Percentiles rank a stretch among this genome's conserved stretches.
These are phyloP conservation scores for Toxoplasma gondii DNA, from an alignment of 169 alveolate genomes.

Conservation along the genomic window DNA sequence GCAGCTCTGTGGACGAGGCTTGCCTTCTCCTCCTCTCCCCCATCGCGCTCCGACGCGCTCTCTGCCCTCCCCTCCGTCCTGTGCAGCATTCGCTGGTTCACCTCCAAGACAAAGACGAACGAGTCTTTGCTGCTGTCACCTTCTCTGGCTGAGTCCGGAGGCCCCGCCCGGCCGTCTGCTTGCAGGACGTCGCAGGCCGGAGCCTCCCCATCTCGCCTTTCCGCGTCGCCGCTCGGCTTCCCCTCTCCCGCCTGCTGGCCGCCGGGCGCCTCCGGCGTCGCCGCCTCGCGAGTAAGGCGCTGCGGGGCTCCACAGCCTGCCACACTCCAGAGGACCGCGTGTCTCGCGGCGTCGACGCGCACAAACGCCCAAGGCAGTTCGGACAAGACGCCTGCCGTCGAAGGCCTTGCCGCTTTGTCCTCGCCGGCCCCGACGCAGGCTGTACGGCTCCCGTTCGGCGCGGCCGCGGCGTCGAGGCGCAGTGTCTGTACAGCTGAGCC, in stretches of 20 bases:
- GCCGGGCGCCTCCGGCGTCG: neutral
- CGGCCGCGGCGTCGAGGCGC: slow-evolving; percentile 11
- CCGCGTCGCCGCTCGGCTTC: neutral
- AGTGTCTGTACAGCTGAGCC: slow-evolving; percentile 22
- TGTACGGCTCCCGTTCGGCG: neutral
- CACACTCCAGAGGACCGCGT: neutral
- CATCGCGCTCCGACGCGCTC: neutral
- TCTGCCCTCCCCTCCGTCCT: neutral
- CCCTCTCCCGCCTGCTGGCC: neutral
- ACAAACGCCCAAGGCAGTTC: slow-evolving; percentile 33
- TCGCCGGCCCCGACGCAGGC: neutral
- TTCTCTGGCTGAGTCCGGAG: neutral
- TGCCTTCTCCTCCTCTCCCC: neutral
- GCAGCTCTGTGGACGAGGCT: neutral
- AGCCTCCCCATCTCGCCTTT: neutral
- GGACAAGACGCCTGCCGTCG: neutral
- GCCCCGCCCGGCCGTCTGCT: neutral
- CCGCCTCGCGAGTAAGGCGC: too few relatives aligned
- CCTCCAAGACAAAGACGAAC: neutral
- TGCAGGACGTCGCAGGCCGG: neutral
- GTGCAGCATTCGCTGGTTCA: neutral
- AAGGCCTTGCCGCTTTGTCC: too few relatives aligned
- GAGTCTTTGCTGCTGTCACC: neutral
- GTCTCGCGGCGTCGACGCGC: slow-evolving; percentile 10
- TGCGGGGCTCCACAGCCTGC: slow-evolving; percentile 27